These are phyloP conservation scores for Bonia amplexicaulis DNA, from an alignment of 176 grass and related monocot species.

Conservation along the genomic window DNA sequence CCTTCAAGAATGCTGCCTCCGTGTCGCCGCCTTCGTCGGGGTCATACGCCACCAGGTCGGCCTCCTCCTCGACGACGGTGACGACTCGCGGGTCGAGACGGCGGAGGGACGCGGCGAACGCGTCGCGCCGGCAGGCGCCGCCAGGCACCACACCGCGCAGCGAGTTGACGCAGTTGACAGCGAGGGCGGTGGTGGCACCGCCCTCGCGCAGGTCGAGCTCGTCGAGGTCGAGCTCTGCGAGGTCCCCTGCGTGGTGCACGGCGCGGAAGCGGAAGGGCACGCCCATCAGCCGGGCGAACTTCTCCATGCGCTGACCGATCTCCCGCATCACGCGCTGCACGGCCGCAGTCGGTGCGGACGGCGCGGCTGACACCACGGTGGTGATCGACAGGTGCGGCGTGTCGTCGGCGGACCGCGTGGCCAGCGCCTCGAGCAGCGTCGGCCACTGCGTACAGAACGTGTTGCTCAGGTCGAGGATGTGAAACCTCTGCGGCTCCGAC, in stretches of 20 bases:
- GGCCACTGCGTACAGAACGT: slow-evolving; percentile 99
- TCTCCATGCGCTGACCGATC: slow-evolving; percentile 96
- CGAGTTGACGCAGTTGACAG: slow-evolving; percentile 81
- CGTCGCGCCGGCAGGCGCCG: slow-evolving; percentile 43
- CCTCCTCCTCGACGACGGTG: slow-evolving; percentile 93
- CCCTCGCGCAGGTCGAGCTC: slow-evolving; percentile 54
- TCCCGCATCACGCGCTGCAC: slow-evolving; percentile 89
- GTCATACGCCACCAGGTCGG: slow-evolving; percentile 52
- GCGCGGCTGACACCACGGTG: slow-evolving; percentile 61
- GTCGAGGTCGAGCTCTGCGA: slow-evolving; percentile 80
- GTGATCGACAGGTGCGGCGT: slow-evolving; percentile 96
- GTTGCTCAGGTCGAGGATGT: slow-evolving; percentile 98
- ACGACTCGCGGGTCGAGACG: slow-evolving; percentile 70
- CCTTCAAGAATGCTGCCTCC: slow-evolving; percentile 74
- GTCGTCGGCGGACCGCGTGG: slow-evolving; percentile 89
- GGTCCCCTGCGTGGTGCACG: slow-evolving; percentile 76
- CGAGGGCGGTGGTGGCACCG: slow-evolving; percentile 49
- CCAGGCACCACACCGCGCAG: slow-evolving; percentile 60
- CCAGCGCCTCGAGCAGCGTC: slow-evolving; percentile 88
- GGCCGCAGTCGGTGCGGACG: slow-evolving; percentile 48
- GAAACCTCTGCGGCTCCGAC: slow-evolving; percentile 53
- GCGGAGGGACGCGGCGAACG: slow-evolving; percentile 47
- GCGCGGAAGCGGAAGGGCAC: slow-evolving; percentile 87
- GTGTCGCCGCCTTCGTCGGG: slow-evolving; percentile 38
- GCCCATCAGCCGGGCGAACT: slow-evolving; percentile 96